A percentile compares a stretch with the other conserved stretches of the same genome.
Conservation (phyloP, 179 eudicot species). For the Dionaea muscipula region DNA sequence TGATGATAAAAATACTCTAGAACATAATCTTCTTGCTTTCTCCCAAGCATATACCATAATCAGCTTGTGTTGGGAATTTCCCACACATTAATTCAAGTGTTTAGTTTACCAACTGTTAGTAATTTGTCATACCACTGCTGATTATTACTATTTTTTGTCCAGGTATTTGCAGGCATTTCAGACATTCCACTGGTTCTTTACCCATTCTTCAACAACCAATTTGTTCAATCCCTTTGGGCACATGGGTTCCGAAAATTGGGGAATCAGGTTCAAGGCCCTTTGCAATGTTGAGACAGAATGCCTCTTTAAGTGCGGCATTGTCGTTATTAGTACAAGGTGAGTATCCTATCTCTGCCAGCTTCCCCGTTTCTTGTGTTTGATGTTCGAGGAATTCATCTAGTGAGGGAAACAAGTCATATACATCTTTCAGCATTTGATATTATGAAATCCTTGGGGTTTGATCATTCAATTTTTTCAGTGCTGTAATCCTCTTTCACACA, state of each 20-base stretch:
- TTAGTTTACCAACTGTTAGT: background rate
- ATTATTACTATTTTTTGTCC: conserved; percentile 9
- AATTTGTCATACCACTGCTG: background rate
- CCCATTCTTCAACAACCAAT: conserved; percentile 47
- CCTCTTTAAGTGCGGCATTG: conserved; percentile 66
- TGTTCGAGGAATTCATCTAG: conserved; percentile 3
- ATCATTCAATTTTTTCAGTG: too few relatives aligned
- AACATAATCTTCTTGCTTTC: background rate
- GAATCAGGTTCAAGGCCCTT: conserved; percentile 50
- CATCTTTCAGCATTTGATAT: background rate
- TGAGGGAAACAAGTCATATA: background rate
- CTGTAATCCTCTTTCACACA: too few relatives aligned
- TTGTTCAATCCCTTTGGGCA: conserved; percentile 69
- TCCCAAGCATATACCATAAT: background rate
- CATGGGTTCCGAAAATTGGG: conserved; percentile 87
- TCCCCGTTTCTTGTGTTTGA: background rate
- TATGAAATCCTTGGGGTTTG: too few relatives aligned
- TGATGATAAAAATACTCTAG: background rate
- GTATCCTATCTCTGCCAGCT: background rate
- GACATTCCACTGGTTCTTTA: conserved; percentile 30
- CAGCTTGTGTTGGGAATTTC: background rate
- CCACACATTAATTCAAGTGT: background rate
- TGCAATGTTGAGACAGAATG: conserved; percentile 66
- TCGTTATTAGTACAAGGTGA: conserved; percentile 70
- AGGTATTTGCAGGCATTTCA: conserved; percentile 45